These are phyloP conservation scores for Fraxinus cuspidata DNA, from an alignment of 257 asterid genomes.

Conservation along the genomic window DNA sequence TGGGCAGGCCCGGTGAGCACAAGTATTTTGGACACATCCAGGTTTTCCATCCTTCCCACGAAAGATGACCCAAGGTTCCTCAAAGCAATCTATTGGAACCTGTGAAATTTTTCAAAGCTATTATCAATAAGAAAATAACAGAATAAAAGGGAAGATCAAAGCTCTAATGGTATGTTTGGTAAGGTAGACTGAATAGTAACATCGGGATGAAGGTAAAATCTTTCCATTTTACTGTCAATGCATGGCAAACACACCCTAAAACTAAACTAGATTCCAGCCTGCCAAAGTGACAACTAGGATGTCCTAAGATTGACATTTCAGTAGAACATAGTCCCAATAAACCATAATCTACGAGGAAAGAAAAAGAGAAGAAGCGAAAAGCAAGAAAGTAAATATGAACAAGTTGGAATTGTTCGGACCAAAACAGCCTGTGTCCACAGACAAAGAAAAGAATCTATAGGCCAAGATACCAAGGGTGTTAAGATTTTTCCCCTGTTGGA, in stretches of 20 bases:
- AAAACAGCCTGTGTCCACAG: background rate
- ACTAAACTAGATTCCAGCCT: background rate
- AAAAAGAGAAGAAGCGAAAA: background rate
- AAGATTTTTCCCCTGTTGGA: background rate
- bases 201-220: background rate
- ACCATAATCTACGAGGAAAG: background rate
- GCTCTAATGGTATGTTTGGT: no score
- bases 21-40: conserved; percentile 86
- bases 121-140: background rate
- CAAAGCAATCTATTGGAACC: conserved; percentile 91
- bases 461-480: background rate
- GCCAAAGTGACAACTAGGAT: background rate
- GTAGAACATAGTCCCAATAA: background rate
- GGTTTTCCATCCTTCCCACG: conserved; percentile 91
- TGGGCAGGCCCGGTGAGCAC: conserved; percentile 98
- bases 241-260: background rate
- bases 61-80: conserved; percentile 94
- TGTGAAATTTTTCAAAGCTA: conserved; percentile 28
- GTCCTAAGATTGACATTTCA: background rate
- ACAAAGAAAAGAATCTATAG: background rate
- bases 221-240: background rate
- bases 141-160: background rate
- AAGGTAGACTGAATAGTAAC: no score
- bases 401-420: background rate
- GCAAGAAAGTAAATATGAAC: background rate